Evolutionary conservation across 805 yeast species (phyloP).

Genomic region (Candida hispaniensis): DNA sequence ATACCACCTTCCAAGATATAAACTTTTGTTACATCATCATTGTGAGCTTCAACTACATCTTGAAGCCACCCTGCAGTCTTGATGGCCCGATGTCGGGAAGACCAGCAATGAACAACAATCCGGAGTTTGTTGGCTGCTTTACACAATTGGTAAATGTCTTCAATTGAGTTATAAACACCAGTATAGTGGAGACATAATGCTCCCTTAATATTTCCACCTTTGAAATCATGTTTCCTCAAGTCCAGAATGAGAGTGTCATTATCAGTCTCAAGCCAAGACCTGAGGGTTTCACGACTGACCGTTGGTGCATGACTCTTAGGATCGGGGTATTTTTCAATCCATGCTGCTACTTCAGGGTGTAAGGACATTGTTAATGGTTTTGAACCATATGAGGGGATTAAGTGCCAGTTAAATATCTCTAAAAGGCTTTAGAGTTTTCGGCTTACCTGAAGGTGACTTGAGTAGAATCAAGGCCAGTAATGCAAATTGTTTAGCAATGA

Average conservation of each 20-base stretch:
- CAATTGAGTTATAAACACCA: constrained; percentile 19
- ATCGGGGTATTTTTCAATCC: constrained; percentile 15
- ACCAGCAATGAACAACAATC: constrained; percentile 21
- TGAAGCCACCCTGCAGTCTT: constrained; percentile 21
- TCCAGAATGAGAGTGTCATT: constrained; percentile 20
- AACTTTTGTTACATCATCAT: constrained; percentile 17
- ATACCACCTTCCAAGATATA: constrained; percentile 21
- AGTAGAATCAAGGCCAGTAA: no score
- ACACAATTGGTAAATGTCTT: constrained; percentile 19
- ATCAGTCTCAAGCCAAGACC: constrained; percentile 16
- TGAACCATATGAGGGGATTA: no score
- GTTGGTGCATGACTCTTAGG: constrained; percentile 14
- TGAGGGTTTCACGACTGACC: constrained; percentile 19
- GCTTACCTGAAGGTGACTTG: no score
- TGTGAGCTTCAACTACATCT: constrained; percentile 19
- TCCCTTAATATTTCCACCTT: constrained; percentile 23
- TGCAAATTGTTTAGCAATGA: no score
- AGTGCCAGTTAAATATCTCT: no score
- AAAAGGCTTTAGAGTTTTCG: no score
- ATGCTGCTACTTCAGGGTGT: constrained; percentile 15
- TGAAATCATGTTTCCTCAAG: constrained; percentile 21
- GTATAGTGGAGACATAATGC: constrained; percentile 18
- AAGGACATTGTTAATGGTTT: constrained; percentile 5
- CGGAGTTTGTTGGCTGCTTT: constrained; percentile 19
- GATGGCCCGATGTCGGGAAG: constrained; percentile 22